Conservation (phyloP, 495 filamentous ascomycete species). For the Durotheca rogersii region DNA sequence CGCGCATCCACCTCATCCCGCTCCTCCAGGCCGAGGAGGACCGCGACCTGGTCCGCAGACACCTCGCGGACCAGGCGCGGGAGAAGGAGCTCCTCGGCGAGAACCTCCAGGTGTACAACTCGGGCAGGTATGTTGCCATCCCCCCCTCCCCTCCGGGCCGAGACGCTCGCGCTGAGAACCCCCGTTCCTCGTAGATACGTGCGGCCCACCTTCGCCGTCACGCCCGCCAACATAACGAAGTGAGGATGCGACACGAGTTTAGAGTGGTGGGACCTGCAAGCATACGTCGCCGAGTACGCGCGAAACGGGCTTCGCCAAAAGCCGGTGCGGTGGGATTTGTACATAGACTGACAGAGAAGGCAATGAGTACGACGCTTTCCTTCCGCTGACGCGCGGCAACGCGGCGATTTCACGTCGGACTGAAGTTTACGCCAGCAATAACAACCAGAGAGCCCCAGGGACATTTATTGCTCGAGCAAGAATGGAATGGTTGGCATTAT, state of each 20-base stretch:
- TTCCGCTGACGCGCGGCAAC: too few species aligned
- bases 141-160: too few species aligned
- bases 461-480: too few species aligned
- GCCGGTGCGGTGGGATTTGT: background rate
- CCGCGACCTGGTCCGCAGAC: conserved; percentile 83
- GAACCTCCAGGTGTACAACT: conserved; percentile 79
- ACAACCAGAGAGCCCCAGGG: too few species aligned
- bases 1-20: conserved; percentile 87
- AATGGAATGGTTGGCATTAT: too few species aligned
- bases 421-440: too few species aligned
- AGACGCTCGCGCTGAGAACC: too few species aligned
- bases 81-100: conserved; percentile 87
- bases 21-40: conserved; percentile 94
- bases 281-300: background rate
- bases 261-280: background rate
- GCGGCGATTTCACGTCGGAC: too few species aligned
- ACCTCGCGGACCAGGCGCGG: conserved; percentile 80
- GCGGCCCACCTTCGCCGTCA: conserved; percentile 66
- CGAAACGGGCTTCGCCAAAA: background rate
- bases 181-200: conserved; percentile 63
- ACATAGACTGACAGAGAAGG: too few species aligned
- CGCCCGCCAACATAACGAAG: conserved; percentile 56
- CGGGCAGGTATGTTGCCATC: conserved; percentile 72
- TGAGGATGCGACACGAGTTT: conserved; percentile 24
- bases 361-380: too few species aligned